A percentile compares a stretch with the other conserved stretches of the same genome.
These are phyloP conservation scores for Trichoderma lentiforme DNA, from an alignment of 2,329 filamentous ascomycete species.

Conservation along the genomic window DNA sequence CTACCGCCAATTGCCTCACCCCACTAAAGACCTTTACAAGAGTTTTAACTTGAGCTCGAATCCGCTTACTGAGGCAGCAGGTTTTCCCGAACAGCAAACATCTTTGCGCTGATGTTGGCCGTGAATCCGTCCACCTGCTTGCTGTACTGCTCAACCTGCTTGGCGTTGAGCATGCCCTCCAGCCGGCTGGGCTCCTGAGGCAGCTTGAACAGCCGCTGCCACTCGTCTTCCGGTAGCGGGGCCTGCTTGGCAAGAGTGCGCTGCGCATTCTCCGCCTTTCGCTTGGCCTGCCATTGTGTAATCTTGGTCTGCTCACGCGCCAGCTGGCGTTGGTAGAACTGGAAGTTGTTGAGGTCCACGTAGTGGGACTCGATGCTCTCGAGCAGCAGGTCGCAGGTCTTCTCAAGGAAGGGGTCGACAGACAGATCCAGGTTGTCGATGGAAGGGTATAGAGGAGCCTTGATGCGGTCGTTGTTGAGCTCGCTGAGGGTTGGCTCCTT, in stretches of 20 bases:
- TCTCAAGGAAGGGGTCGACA: constrained; percentile 96
- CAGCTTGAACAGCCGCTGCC: constrained; percentile 97
- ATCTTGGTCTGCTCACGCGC: constrained; percentile 96
- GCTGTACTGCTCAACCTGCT: constrained; percentile 97
- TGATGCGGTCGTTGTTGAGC: constrained; percentile 62
- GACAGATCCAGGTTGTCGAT: constrained; percentile 86
- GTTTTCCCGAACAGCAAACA: constrained; percentile 88
- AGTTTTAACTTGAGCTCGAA: background rate
- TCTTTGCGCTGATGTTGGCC: constrained; percentile 87
- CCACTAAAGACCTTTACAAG: constrained; percentile 12
- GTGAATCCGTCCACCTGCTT: constrained; percentile 96
- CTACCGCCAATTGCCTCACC: constrained; percentile 25
- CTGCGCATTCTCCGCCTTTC: constrained; percentile 90
- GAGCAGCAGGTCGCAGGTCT: constrained; percentile 92
- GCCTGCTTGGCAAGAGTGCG: constrained; percentile 83
- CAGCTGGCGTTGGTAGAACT: constrained; percentile 90
- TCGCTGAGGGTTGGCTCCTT: constrained; percentile 74
- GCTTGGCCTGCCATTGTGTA: constrained; percentile 91
- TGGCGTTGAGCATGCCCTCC: constrained; percentile 89
- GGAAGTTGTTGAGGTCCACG: constrained; percentile 98
- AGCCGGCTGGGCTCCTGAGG: constrained; percentile 89
- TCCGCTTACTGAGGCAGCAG: constrained; percentile 52
- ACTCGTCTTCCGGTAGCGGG: constrained; percentile 91
- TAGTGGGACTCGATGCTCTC: constrained; percentile 98
- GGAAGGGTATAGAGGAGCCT: constrained; percentile 75